These are phyloP conservation scores for Sindora glabra DNA, from an alignment of 306 rosid genomes.

Conservation along the genomic window DNA sequence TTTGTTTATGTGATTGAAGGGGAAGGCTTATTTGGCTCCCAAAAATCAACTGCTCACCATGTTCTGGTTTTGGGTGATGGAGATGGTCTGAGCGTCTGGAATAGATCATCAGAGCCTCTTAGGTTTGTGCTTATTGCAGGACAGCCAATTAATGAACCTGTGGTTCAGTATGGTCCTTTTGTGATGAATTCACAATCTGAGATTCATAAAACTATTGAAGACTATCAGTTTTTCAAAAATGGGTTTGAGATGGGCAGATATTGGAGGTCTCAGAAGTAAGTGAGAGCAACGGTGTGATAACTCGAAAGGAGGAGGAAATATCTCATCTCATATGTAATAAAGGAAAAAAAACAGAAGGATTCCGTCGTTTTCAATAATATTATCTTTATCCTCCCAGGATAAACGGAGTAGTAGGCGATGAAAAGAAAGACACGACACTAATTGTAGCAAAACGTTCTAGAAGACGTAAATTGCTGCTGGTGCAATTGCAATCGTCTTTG, in stretches of 20 bases:
- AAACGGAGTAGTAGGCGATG: constrained; percentile 9
- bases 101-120: constrained; percentile 33
- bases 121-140: constrained; percentile 45
- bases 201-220: constrained; percentile 41
- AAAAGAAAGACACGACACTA: constrained; percentile 8
- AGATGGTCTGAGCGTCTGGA: constrained; percentile 43
- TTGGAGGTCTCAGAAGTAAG: constrained; percentile 52
- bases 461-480: constrained; percentile 3
- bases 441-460: constrained; percentile 32
- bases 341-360: neutral
- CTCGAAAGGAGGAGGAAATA: too few species aligned
- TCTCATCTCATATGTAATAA: too few species aligned
- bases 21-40: constrained; percentile 36
- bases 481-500: neutral
- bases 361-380: constrained; percentile 11
- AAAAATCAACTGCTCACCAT: constrained; percentile 32
- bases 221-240: constrained; percentile 32
- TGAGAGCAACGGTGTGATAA: constrained; percentile 32
- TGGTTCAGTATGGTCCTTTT: constrained; percentile 51
- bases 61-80: constrained; percentile 40
- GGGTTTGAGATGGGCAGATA: constrained; percentile 53
- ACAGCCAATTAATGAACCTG: constrained; percentile 50
- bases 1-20: constrained; percentile 53
- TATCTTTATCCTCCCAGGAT: constrained; percentile 15
- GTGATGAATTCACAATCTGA: constrained; percentile 61